Evolutionary conservation across 2,329 filamentous ascomycete genomes (phyloP).

Genomic region (Trichoderma hamatum): DNA sequence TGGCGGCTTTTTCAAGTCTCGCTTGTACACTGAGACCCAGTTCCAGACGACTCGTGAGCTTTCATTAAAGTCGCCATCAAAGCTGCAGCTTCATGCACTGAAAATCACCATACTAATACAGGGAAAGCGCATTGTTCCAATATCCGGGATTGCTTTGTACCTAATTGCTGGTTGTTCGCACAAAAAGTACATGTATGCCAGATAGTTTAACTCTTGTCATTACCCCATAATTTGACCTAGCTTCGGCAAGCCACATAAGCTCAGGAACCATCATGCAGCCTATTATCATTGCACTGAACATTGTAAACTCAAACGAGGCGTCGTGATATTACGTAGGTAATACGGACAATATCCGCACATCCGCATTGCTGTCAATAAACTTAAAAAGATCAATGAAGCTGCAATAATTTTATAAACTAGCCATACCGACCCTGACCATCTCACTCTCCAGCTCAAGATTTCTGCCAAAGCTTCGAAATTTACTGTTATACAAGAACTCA

Average conservation of each 20-base stretch:
- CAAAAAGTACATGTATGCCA: background rate
- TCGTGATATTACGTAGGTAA: background rate
- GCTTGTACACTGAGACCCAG: background rate
- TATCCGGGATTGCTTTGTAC: background rate
- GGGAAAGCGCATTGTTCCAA: background rate
- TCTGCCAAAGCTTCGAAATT: background rate
- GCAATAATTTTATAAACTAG: background rate
- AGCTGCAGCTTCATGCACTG: background rate
- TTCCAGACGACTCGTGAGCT: background rate
- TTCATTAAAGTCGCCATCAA: background rate
- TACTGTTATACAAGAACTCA: background rate
- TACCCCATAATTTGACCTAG: constrained; percentile 1
- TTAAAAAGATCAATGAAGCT: background rate
- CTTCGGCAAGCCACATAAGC: background rate
- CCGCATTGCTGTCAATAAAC: background rate
- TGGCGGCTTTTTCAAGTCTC: background rate
- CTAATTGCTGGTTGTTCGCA: background rate
- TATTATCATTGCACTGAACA: background rate
- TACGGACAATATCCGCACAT: background rate
- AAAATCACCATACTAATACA: background rate
- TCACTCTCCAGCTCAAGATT: background rate
- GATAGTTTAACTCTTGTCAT: background rate
- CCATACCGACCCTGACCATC: background rate
- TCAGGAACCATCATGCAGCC: background rate
- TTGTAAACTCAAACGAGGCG: background rate